These are phyloP conservation scores for Didymella segeticola DNA, from an alignment of 2,329 filamentous ascomycete species.

Conservation along the genomic window DNA sequence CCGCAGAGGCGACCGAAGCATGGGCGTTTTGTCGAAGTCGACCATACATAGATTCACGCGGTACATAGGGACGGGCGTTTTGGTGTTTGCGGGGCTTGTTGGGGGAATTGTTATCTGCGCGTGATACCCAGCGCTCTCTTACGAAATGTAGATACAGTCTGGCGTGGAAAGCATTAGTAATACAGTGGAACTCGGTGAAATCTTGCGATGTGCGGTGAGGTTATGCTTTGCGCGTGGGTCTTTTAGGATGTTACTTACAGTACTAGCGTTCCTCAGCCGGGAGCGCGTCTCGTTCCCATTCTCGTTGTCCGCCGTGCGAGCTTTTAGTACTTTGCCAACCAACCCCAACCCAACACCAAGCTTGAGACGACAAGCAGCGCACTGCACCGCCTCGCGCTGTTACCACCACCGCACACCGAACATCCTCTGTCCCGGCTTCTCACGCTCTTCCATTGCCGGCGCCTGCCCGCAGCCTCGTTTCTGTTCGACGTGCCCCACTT, in stretches of 20 bases:
- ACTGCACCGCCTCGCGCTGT: constrained; percentile 25
- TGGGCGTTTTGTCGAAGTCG: constrained; percentile 15
- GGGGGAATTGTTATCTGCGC: not conserved
- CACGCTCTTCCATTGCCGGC: constrained; percentile 11
- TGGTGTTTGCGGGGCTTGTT: not conserved
- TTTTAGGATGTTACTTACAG: constrained; percentile 12
- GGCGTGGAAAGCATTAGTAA: constrained; percentile 13
- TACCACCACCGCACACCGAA: constrained; percentile 12
- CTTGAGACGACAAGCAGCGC: constrained; percentile 28
- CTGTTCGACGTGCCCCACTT: constrained; percentile 42
- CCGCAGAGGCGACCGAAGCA: constrained; percentile 9
- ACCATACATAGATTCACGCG: constrained; percentile 6
- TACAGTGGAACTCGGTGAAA: constrained; percentile 18
- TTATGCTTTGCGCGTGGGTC: constrained; percentile 16
- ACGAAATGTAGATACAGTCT: not conserved
- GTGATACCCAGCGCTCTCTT: constrained; percentile 12
- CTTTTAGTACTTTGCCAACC: constrained; percentile 24
- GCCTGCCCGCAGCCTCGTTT: constrained; percentile 38
- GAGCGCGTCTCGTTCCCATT: constrained; percentile 33
- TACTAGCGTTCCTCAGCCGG: too few relatives aligned
- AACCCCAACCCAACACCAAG: constrained; percentile 26
- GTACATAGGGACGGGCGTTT: constrained; percentile 8
- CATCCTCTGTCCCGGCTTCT: constrained; percentile 8
- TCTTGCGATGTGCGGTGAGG: constrained; percentile 18
- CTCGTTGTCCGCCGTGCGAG: too few relatives aligned